These are phyloP conservation scores for Taiwanofungus camphoratus DNA, from an alignment of 1,284 basidiomycete genomes.

Conservation along the genomic window DNA sequence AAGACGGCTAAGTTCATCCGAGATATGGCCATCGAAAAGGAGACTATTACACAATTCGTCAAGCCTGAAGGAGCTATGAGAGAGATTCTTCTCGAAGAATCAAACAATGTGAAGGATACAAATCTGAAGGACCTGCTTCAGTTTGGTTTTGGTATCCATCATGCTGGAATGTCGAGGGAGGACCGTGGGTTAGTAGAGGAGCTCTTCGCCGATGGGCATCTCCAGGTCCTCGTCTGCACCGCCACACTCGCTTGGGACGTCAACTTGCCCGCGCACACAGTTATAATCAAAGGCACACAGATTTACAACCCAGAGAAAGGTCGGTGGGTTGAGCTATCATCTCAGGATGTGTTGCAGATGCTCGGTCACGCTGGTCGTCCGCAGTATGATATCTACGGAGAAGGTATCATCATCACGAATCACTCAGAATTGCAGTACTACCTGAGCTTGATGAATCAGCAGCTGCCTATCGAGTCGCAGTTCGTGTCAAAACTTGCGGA, in stretches of 20 bases:
- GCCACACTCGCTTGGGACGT: constrained; percentile 99
- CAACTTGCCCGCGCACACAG: constrained; percentile 95
- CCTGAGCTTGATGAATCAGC: constrained; percentile 89
- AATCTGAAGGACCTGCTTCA: constrained; percentile 89
- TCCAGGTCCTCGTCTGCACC: constrained; percentile 95
- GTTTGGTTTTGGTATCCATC: constrained; percentile 97
- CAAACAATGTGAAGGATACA: constrained; percentile 78
- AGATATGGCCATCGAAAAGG: constrained; percentile 94
- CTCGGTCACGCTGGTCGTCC: constrained; percentile 96
- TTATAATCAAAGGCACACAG: constrained; percentile 99
- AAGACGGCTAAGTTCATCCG: constrained; percentile 96
- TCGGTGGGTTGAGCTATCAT: constrained; percentile 93
- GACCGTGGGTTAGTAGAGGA: constrained; percentile 94
- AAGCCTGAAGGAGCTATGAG: constrained; percentile 85
- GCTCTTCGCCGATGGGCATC: constrained; percentile 87
- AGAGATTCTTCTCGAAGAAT: constrained; percentile 84
- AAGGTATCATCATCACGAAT: constrained; percentile 99
- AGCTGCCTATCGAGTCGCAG: constrained; percentile 95
- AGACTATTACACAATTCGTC: constrained; percentile 93
- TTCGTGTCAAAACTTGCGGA: constrained; percentile 92
- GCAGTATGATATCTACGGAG: constrained; percentile 96
- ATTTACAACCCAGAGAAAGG: constrained; percentile 99
- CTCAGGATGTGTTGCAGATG: constrained; percentile 98
- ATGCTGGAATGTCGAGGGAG: constrained; percentile 97
- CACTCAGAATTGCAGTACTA: constrained; percentile 98